These are phyloP conservation scores for Colletotrichum higginsianum DNA, from an alignment of 2,329 filamentous ascomycete species.

Conservation along the genomic window DNA sequence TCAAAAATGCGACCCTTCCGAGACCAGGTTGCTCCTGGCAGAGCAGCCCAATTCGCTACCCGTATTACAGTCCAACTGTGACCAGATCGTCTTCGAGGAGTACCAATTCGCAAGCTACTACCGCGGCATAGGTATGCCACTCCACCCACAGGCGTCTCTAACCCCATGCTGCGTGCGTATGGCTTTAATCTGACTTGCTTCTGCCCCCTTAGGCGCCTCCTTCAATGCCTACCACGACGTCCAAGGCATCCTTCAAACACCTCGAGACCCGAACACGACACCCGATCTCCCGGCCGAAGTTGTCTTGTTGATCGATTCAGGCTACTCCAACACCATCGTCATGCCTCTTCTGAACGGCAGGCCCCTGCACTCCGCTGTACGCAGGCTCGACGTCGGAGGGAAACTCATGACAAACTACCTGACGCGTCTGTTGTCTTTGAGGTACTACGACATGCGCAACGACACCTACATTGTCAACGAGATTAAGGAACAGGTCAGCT, in stretches of 20 bases:
- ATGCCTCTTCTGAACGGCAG: constrained; percentile 87
- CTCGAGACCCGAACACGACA: constrained; percentile 60
- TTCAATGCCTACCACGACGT: constrained; percentile 89
- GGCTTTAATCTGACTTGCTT: neutral
- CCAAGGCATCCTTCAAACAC: constrained; percentile 76
- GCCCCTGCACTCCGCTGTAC: constrained; percentile 84
- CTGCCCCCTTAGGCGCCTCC: constrained; percentile 66
- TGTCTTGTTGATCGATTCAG: constrained; percentile 89
- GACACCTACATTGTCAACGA: constrained; percentile 95
- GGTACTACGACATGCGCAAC: constrained; percentile 96
- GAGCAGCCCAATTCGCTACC: constrained; percentile 89
- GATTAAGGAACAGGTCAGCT: constrained; percentile 93
- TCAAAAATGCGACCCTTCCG: constrained; percentile 79
- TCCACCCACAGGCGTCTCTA: neutral
- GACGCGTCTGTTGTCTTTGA: constrained; percentile 88
- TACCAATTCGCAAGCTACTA: constrained; percentile 93
- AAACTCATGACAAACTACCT: constrained; percentile 95
- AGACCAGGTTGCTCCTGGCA: constrained; percentile 87
- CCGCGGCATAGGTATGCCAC: constrained; percentile 74
- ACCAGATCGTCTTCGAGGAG: constrained; percentile 98
- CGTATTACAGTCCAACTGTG: constrained; percentile 87
- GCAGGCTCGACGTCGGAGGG: constrained; percentile 90
- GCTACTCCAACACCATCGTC: constrained; percentile 93
- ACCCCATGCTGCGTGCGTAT: neutral
- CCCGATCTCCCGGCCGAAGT: constrained; percentile 78